Evolutionary conservation across 192 early-diverging fungal genomes (phyloP).

Genomic region (Spinellus fusiger): DNA sequence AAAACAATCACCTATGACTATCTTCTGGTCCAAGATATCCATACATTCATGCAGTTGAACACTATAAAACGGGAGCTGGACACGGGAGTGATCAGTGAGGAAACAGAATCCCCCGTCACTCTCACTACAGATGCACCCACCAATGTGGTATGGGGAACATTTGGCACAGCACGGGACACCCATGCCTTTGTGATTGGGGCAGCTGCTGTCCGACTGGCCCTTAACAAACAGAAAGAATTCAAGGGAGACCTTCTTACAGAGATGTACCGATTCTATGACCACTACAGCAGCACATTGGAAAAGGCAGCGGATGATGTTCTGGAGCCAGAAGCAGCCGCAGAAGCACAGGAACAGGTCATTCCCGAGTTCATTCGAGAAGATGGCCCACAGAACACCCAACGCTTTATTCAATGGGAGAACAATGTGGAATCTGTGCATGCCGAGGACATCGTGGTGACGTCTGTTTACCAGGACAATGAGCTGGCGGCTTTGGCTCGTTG

Average conservation of each 20-base stretch:
- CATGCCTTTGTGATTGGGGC: conserved; percentile 25
- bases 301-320: neutral
- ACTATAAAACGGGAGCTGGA: conserved; percentile 20
- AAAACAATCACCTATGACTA: conserved; percentile 35
- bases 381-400: conserved; percentile 10
- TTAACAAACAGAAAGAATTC: conserved; percentile 18
- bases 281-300: neutral
- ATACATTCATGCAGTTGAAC: conserved; percentile 29
- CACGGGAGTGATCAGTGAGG: conserved; percentile 8
- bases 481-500: conserved; percentile 31
- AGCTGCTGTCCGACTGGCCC: conserved; percentile 15
- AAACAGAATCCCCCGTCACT: conserved; percentile 20
- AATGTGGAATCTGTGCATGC: conserved; percentile 33
- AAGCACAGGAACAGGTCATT: conserved; percentile 11
- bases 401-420: conserved; percentile 40
- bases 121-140: conserved; percentile 12
- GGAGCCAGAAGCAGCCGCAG: conserved; percentile 18
- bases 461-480: conserved; percentile 43
- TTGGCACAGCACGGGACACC: conserved; percentile 12
- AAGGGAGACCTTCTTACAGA: conserved; percentile 2
- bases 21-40: conserved; percentile 31
- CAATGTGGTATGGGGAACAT: conserved; percentile 34
- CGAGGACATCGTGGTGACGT: conserved; percentile 31
- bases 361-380: conserved; percentile 28
- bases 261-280: neutral